Evolutionary conservation across 164 flowering plant genomes (phyloP).

Genomic region (Pachysandra terminalis): DNA sequence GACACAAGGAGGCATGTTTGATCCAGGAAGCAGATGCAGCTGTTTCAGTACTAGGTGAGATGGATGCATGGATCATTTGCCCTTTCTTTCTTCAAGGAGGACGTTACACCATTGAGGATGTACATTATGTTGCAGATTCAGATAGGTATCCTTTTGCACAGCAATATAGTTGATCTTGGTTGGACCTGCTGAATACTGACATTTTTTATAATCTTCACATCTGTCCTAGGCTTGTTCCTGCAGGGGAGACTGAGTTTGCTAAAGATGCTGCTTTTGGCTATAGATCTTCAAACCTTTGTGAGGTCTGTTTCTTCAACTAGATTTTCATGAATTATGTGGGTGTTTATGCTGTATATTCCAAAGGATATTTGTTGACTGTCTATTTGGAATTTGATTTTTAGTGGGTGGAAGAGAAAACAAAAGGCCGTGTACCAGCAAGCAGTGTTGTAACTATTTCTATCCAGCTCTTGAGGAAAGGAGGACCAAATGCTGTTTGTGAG

Average conservation of each 20-base stretch:
- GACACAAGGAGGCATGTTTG: slow-evolving; percentile 5
- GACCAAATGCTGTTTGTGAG: slow-evolving; percentile 87
- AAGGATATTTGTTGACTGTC: neutral
- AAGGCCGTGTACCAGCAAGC: slow-evolving; percentile 65
- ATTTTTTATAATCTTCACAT: slow-evolving; percentile 2
- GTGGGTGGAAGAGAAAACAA: slow-evolving; percentile 99
- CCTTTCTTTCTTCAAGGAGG: slow-evolving; percentile 99
- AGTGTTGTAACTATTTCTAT: slow-evolving; percentile 80
- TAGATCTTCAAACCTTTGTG: slow-evolving; percentile 83
- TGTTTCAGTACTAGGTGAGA: slow-evolving; percentile 82
- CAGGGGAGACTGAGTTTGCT: slow-evolving; percentile 97
- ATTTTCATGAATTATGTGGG: neutral
- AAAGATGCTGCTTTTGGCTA: slow-evolving; percentile 97
- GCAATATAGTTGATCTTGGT: slow-evolving; percentile 1
- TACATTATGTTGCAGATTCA: slow-evolving; percentile 90
- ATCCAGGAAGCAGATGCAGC: slow-evolving; percentile 94
- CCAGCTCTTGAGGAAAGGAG: slow-evolving; percentile 77
- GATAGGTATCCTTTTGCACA: slow-evolving; percentile 48
- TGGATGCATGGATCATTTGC: slow-evolving; percentile 98
- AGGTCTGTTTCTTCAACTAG: slow-evolving; percentile 43
- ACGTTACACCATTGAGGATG: slow-evolving; percentile 83
- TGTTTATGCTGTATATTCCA: neutral
- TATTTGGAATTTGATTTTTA: slow-evolving; percentile 22
- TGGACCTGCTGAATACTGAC: neutral
- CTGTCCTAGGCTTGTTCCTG: slow-evolving; percentile 79